Evolutionary conservation across 176 grass and related monocot genomes (phyloP), one percentile per base, ranked within the genome.

Genomic region (Puccinellia tenuiflora): DNA sequence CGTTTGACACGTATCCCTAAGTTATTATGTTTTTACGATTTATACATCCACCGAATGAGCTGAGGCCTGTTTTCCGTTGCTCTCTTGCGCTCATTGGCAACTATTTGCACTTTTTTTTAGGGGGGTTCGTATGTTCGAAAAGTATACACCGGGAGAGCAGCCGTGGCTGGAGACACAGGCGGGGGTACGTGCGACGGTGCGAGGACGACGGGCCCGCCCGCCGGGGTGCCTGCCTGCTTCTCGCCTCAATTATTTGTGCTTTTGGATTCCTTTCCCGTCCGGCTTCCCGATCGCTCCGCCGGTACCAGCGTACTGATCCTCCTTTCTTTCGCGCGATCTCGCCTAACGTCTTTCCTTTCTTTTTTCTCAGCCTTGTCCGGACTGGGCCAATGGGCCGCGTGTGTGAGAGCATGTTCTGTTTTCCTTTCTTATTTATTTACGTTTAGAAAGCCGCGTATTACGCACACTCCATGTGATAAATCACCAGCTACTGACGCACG

Each of bases 171-270:
- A 20, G 7, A 22, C 9, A 54, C 24, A 65, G 43, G 21, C 3
- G 71, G 7, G 1, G 56, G 40, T 0, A 15, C 13, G n/a, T 50
- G 10, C 43, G 30, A 72, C 39, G 22, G 43, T 3, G 17, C 3
- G 18, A 54, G 60, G 45, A 40, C 59, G 82, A 52, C 72, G 0
- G 25, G 16, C 15, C 66, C 53, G 9, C 40, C 80, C 57, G 52
- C 3, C 65, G 5, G 2, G 16, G 62, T 15, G 50, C 75, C 31
- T 35, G 26, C 75, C 31, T 35, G 26, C 75, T 45, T 20, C 28
- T 45, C 26, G 65, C 67, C 55, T 86, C 77, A 74, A 86, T 86
- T 73, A 86, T 86, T 80, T 80, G 67, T 80, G 74, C 84, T 90
- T 74, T 26, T 5, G 54, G 79, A 80, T 90, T 90, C 75, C 84